phyloP scores from a whole-genome alignment of 805 yeast species.

The Hanseniaspora valbyensis region DNA sequence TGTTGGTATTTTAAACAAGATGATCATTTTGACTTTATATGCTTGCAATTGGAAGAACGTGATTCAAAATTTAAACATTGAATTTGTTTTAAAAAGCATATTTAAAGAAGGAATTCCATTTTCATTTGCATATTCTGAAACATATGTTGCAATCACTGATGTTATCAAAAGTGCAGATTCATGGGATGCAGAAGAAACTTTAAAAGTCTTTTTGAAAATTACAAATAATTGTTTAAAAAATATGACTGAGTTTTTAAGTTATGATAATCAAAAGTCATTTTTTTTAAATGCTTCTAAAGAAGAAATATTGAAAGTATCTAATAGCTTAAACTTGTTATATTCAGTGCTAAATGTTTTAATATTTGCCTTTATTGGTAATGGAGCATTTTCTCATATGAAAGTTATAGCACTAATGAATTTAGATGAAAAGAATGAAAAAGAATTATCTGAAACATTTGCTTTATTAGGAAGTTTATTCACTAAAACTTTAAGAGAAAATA shows the following conservation, averaged over 20 bases:
- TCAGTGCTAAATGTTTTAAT: not conserved
- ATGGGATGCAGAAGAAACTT: slow-evolving; percentile 9
- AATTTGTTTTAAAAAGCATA: not conserved
- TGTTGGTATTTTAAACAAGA: slow-evolving; percentile 2
- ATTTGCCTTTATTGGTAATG: not conserved
- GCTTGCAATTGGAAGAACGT: slow-evolving; percentile 11
- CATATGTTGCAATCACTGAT: slow-evolving; percentile 12
- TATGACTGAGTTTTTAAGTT: slow-evolving; percentile 24
- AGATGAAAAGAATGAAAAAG: slow-evolving; percentile 30
- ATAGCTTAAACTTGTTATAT: not conserved
- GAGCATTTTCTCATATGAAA: not conserved
- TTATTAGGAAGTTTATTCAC: slow-evolving; percentile 44
- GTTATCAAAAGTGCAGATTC: slow-evolving; percentile 5
- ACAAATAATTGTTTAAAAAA: slow-evolving; percentile 27
- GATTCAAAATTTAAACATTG: not conserved
- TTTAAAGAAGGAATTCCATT: slow-evolving; percentile 3
- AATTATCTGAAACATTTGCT: slow-evolving; percentile 37
- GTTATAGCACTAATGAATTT: slow-evolving; percentile 24
- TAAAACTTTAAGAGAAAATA: not conserved
- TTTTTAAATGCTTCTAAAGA: slow-evolving; percentile 22
- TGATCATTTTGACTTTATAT: slow-evolving; percentile 6
- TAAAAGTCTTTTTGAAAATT: slow-evolving; percentile 29
- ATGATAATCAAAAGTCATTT: slow-evolving; percentile 22
- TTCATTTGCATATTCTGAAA: slow-evolving; percentile 8
- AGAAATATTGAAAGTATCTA: not conserved